Evolutionary conservation across 1,139 yeast species (phyloP).

Genomic region (Pneumocystis wakefieldiae): DNA sequence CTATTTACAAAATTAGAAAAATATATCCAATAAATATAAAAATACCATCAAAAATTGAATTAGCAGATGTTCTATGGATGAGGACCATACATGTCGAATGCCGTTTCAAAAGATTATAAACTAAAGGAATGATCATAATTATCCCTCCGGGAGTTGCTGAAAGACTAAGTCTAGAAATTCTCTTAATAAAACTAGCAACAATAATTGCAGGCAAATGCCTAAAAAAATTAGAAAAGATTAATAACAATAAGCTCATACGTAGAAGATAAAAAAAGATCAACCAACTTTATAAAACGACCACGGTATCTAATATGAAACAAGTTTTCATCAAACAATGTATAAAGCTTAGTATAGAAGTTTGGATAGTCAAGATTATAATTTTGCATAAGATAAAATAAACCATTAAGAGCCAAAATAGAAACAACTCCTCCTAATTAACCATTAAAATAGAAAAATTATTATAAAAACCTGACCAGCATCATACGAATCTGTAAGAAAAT

Average conservation of each 20-base stretch:
- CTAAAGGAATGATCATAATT: conserved; percentile 75
- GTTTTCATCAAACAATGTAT: conserved; percentile 57
- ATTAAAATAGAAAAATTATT: not conserved
- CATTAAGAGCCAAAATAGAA: conserved; percentile 72
- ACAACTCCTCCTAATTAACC: conserved; percentile 32
- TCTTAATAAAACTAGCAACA: conserved; percentile 80
- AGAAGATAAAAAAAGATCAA: conserved; percentile 73
- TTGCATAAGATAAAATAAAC: conserved; percentile 74
- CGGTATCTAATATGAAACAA: conserved; percentile 66
- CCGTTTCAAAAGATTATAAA: conserved; percentile 72
- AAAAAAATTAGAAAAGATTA: not conserved
- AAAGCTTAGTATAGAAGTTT: conserved; percentile 68
- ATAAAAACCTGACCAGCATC: conserved; percentile 31
- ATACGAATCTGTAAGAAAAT: conserved; percentile 79
- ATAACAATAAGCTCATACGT: conserved; percentile 25
- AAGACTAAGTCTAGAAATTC: conserved; percentile 56
- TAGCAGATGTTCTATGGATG: conserved; percentile 41
- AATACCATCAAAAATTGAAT: conserved; percentile 20
- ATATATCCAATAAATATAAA: not conserved
- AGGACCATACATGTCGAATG: conserved; percentile 90
- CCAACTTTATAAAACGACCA: conserved; percentile 72
- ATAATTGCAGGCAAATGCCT: conserved; percentile 62
- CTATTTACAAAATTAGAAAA: conserved; percentile 22
- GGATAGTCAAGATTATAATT: conserved; percentile 81
- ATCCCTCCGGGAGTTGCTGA: conserved; percentile 84